Percentiles rank a stretch among this genome's conserved stretches.
These are phyloP conservation scores for Phytophthora capsici DNA, from an alignment of 352 stramenopile species.

Conservation along the genomic window DNA sequence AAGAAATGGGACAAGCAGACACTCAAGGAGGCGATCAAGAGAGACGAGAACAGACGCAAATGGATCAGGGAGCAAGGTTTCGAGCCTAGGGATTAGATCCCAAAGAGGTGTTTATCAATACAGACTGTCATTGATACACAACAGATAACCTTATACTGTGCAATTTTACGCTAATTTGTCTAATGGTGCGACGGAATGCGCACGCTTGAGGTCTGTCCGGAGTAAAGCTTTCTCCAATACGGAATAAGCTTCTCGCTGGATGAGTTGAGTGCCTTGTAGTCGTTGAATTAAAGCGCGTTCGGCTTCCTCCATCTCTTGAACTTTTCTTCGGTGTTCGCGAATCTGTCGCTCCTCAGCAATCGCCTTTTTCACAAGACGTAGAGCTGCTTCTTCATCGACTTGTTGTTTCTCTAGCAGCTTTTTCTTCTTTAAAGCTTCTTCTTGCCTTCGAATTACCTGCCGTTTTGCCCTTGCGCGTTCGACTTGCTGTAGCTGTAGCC, in stretches of 20 bases:
- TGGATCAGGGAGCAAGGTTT: too few species aligned
- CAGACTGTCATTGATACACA: too few species aligned
- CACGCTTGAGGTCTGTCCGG: slow-evolving; percentile 42
- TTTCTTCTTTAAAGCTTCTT: slow-evolving; percentile 66
- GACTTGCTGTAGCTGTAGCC: slow-evolving; percentile 57
- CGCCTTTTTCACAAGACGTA: slow-evolving; percentile 70
- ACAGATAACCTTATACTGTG: background rate
- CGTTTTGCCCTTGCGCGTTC: slow-evolving; percentile 62
- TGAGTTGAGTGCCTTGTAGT: slow-evolving; percentile 72
- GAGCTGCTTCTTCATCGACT: slow-evolving; percentile 53
- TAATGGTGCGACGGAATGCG: slow-evolving; percentile 33
- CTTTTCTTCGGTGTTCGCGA: slow-evolving; percentile 55
- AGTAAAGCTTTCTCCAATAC: slow-evolving; percentile 75
- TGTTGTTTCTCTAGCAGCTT: slow-evolving; percentile 48
- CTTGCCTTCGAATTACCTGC: slow-evolving; percentile 56
- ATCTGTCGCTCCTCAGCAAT: slow-evolving; percentile 68
- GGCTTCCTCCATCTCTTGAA: slow-evolving; percentile 73
- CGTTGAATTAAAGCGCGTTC: slow-evolving; percentile 70
- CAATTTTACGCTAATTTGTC: slow-evolving; percentile 49
- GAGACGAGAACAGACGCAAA: too few species aligned
- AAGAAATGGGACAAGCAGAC: too few species aligned
- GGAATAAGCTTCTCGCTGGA: slow-evolving; percentile 76
- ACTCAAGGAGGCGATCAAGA: too few species aligned
- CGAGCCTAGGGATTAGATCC: too few species aligned
- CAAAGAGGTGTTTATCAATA: too few species aligned